These are phyloP conservation scores for Onygenales sp. DNA, from an alignment of 2,329 filamentous ascomycete species.

Conservation along the genomic window DNA sequence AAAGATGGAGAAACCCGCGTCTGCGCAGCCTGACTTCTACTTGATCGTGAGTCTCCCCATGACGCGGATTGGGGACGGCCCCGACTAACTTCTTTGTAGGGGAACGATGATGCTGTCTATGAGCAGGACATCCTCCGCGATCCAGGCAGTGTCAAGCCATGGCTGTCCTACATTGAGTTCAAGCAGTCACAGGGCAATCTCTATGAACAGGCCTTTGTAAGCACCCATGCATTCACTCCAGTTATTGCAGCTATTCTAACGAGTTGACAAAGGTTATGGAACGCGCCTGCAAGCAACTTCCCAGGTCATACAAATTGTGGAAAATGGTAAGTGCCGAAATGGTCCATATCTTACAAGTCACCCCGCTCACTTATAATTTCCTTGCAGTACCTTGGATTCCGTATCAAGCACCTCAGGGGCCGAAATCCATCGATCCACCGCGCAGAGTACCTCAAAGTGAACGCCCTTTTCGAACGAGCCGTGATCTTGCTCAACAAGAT, in stretches of 20 bases:
- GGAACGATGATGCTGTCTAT: slow-evolving; percentile 85
- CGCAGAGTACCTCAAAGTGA: slow-evolving; percentile 84
- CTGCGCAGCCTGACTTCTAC: slow-evolving; percentile 35
- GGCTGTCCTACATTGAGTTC: slow-evolving; percentile 88
- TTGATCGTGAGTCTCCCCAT: slow-evolving; percentile 32
- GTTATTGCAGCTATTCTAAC: slow-evolving; percentile 1
- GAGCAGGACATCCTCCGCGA: slow-evolving; percentile 91
- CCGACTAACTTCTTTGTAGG: slow-evolving; percentile 41
- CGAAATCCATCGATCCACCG: slow-evolving; percentile 74
- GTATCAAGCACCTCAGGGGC: slow-evolving; percentile 68
- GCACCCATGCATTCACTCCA: slow-evolving; percentile 9
- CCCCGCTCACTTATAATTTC: slow-evolving; percentile 5
- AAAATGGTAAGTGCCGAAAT: slow-evolving; percentile 57
- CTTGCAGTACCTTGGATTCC: slow-evolving; percentile 69
- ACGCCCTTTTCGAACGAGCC: slow-evolving; percentile 85
- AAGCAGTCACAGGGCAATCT: slow-evolving; percentile 78
- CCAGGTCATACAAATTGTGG: slow-evolving; percentile 96
- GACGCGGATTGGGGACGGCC: slow-evolving; percentile 52
- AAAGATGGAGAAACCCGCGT: slow-evolving; percentile 33
- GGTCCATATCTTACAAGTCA: not conserved
- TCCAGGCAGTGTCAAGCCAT: slow-evolving; percentile 77
- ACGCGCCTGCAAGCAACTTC: slow-evolving; percentile 78
- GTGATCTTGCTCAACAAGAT: slow-evolving; percentile 95
- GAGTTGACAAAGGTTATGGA: slow-evolving; percentile 55
- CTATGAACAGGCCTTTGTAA: slow-evolving; percentile 72